phyloP scores from a whole-genome alignment of 1,284 basidiomycete species.

The Testicularia cyperi region DNA sequence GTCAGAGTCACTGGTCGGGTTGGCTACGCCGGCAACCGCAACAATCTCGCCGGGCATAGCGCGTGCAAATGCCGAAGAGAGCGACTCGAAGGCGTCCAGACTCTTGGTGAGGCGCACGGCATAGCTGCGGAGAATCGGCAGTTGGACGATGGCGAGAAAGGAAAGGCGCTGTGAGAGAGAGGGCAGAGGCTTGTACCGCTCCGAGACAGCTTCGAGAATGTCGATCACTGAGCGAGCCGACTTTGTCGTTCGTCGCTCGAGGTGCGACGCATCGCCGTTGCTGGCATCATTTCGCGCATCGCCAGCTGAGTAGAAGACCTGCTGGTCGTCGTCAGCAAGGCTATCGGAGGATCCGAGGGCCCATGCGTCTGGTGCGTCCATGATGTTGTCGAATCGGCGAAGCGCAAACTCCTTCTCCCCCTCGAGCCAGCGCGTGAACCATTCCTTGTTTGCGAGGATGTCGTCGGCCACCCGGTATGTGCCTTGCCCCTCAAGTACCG shows the following conservation, averaged over 20 bases:
- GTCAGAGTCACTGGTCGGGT: constrained; percentile 34
- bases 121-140: constrained; percentile 79
- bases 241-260: constrained; percentile 39
- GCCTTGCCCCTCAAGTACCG: constrained; percentile 33
- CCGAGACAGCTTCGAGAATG: constrained; percentile 62
- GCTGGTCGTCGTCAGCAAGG: constrained; percentile 64
- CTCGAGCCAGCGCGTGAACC: constrained; percentile 83
- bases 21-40: background rate
- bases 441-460: constrained; percentile 77
- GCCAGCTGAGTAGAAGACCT: constrained; percentile 8
- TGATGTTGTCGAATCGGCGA: constrained; percentile 77
- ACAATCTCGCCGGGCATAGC: constrained; percentile 76
- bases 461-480: constrained; percentile 65
- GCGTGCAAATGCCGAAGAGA: constrained; percentile 71
- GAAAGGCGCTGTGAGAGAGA: constrained; percentile 73
- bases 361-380: constrained; percentile 82
- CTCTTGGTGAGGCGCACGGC: constrained; percentile 75
- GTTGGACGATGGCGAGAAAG: constrained; percentile 80
- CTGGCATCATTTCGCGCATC: background rate
- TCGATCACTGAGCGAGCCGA: constrained; percentile 37
- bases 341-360: constrained; percentile 70
- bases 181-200: constrained; percentile 85
- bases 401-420: constrained; percentile 69
- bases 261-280: background rate
- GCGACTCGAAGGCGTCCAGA: constrained; percentile 84